phyloP scores from a whole-genome alignment of 2,329 filamentous ascomycete genomes.

The Chaetomium sp. region DNA sequence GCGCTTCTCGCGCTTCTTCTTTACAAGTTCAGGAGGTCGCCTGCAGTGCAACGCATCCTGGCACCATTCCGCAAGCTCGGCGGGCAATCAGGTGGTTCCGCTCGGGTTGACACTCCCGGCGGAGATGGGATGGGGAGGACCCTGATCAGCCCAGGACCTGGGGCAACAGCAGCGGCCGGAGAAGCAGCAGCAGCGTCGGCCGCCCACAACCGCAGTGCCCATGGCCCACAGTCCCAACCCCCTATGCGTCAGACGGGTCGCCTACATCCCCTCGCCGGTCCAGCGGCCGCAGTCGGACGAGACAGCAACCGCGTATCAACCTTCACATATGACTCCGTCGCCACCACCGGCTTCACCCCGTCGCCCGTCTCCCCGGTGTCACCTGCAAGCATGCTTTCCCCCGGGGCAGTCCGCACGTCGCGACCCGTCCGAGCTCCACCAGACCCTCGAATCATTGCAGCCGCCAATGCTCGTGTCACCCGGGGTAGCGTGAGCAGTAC shows the following conservation, averaged over 20 bases:
- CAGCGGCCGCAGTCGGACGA: slow-evolving; percentile 5
- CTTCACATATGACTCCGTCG: slow-evolving; percentile 17
- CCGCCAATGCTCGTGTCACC: slow-evolving; percentile 13
- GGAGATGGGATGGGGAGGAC: slow-evolving; percentile 18
- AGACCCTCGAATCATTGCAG: slow-evolving; percentile 15
- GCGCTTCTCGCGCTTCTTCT: slow-evolving; percentile 25
- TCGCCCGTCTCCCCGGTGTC: slow-evolving; percentile 24
- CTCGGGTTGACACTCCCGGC: slow-evolving; percentile 15
- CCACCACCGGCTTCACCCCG: slow-evolving; percentile 23
- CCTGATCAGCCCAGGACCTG: slow-evolving; percentile 14
- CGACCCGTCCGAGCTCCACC: slow-evolving; percentile 15
- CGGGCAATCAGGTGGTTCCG: slow-evolving; percentile 4
- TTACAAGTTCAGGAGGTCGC: slow-evolving; percentile 20
- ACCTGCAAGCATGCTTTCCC: slow-evolving; percentile 10
- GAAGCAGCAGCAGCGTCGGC: slow-evolving; percentile 4
- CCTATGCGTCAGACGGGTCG: slow-evolving; percentile 22
- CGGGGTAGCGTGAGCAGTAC: slow-evolving; percentile 24
- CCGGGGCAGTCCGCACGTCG: slow-evolving; percentile 18
- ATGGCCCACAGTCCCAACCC: neutral
- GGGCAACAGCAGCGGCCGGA: neutral
- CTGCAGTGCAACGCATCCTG: slow-evolving; percentile 22
- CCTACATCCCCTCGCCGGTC: slow-evolving; percentile 2
- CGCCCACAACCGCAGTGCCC: neutral
- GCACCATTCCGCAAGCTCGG: slow-evolving; percentile 14
- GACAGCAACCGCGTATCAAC: slow-evolving; percentile 23